Base-by-base conservation (phyloP, 768 basidiomycete species). In the Serpula lacrymans region DNA sequence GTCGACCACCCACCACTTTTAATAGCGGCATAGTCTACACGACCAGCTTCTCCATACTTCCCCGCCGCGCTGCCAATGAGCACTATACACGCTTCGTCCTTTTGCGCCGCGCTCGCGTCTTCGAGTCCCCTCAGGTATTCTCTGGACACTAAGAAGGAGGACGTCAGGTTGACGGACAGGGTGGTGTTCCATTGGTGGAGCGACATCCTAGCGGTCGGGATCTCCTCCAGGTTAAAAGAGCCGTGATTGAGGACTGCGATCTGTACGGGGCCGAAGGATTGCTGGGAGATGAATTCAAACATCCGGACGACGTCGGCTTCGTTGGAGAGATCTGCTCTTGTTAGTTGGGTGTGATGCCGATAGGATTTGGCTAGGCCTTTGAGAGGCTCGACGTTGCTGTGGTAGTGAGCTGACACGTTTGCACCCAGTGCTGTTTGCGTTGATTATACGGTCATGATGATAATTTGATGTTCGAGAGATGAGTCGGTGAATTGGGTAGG, bases 1-100 rank as follows among this genome's bases (percentile, higher is more conserved):
- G n/a, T n/a, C n/a, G n/a, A n/a, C n/a, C n/a, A n/a, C 72, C 31
- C 50, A 84, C 82, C 82, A 50, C 83, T 84, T 65, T 84, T 85
- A 5, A 76, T 67, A 13, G 72, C 73, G 16, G 82, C 74, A 46
- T 85, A 84, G 59, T 85, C 83, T 0, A 74, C 75, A 53, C 84
- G 77, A 3, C 74, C 74, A 0, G 74, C 74, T 58, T 87, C 84
- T 13, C 85, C 87, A 47, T 74, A 82, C 60, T 82, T 84, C 1
- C 86, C 86, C 2, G 84, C 74, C 0, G 78, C 79, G 46, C 82
- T 82, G 9, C 87, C 86, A 36, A 88, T 72, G 28, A 88, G 58
- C 2, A 87, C 65, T 22, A 89, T 72, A 11, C 71, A 65, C 0
- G 80, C 80, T 46, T 77, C 73, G 7, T 72, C 72, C 53, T 75